These are phyloP conservation scores for Scutellaria barbata DNA, from an alignment of 257 asterid species.

Conservation along the genomic window DNA sequence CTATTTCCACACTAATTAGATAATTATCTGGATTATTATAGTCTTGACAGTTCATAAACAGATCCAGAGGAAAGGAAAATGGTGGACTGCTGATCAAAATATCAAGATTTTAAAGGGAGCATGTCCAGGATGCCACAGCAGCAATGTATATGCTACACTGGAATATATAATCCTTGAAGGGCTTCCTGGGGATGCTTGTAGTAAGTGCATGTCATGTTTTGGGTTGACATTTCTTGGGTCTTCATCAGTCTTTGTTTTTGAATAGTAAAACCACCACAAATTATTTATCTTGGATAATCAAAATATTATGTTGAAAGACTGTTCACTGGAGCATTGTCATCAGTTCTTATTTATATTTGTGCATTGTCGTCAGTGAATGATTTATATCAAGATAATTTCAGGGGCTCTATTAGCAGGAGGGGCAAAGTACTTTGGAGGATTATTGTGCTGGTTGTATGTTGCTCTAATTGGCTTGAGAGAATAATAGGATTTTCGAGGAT, in stretches of 20 bases:
- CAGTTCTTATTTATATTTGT: not conserved
- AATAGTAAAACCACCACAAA: not conserved
- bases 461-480: no score
- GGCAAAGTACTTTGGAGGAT: no score
- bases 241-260: not conserved
- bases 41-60: conserved; percentile 63
- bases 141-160: conserved; percentile 59
- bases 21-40: conserved; percentile 34
- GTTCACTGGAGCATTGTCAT: not conserved
- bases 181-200: conserved; percentile 61
- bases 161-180: conserved; percentile 73
- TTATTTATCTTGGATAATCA: not conserved
- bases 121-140: conserved; percentile 52
- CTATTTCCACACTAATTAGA: conserved; percentile 21
- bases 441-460: no score
- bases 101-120: conserved; percentile 78
- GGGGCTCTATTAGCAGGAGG: no score
- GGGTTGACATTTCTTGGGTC: not conserved
- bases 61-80: conserved; percentile 53
- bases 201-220: conserved; percentile 45
- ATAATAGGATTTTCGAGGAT: no score
- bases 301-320: not conserved
- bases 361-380: no score
- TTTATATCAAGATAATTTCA: no score
- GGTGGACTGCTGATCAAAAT: conserved; percentile 71